phyloP scores from a whole-genome alignment of 106 monocot genomes.

The Dendrobium officinale region DNA sequence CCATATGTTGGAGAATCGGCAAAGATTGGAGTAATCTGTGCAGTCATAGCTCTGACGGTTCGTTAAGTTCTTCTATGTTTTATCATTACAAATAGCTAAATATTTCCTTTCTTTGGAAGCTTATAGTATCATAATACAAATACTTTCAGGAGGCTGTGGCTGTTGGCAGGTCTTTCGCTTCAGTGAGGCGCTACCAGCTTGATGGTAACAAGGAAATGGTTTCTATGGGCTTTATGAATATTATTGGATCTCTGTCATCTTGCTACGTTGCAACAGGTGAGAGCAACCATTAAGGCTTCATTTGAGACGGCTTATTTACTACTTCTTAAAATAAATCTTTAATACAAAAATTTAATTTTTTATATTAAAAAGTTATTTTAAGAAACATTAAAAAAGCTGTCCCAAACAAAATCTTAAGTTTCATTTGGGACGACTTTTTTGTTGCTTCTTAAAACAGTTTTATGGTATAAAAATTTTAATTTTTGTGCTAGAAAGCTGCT shows the following conservation, averaged over 20 bases:
- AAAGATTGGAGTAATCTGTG: slow-evolving; percentile 67
- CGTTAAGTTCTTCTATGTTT: not conserved
- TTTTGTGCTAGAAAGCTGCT: too few species aligned
- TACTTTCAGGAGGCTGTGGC: slow-evolving; percentile 76
- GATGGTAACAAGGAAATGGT: slow-evolving; percentile 93
- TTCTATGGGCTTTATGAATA: slow-evolving; percentile 82
- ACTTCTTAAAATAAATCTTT: not conserved
- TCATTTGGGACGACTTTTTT: too few species aligned
- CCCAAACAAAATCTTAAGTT: too few species aligned
- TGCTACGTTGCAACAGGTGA: slow-evolving; percentile 88
- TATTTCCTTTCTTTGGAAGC: not conserved
- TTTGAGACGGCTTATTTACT: too few species aligned
- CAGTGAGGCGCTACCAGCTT: slow-evolving; percentile 62
- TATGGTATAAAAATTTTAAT: too few species aligned
- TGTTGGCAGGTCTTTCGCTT: slow-evolving; percentile 77
- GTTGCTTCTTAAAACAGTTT: too few species aligned
- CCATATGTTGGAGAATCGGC: slow-evolving; percentile 39
- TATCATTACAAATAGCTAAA: too few species aligned
- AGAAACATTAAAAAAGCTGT: too few species aligned
- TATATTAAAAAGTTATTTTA: too few species aligned
- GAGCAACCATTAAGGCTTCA: too few species aligned
- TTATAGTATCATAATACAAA: not conserved
- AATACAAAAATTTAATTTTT: not conserved
- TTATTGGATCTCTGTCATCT: slow-evolving; percentile 78
- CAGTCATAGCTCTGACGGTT: slow-evolving; percentile 76